These are phyloP conservation scores for Colletotrichum euphorbiae DNA, from an alignment of 2,329 filamentous ascomycete species.

Conservation along the genomic window DNA sequence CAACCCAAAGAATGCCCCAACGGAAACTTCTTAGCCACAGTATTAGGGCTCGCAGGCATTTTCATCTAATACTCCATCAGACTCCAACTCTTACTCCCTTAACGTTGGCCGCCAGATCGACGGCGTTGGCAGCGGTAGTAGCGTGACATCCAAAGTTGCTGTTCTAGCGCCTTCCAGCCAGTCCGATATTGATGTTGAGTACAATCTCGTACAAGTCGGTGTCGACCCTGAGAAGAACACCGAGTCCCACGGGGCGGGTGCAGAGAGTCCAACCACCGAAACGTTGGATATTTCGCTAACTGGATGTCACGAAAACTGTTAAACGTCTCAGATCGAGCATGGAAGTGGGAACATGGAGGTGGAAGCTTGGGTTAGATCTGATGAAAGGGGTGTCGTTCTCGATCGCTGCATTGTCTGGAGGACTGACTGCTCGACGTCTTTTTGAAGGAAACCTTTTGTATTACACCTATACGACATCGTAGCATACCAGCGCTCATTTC, in stretches of 20 bases:
- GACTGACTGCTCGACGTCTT: conserved; percentile 47
- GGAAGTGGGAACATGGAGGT: conserved; percentile 46
- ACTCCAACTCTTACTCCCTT: neutral
- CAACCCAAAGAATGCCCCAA: neutral
- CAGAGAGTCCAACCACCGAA: no score
- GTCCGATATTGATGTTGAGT: conserved; percentile 67
- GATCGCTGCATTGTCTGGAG: conserved; percentile 46
- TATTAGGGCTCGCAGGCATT: neutral
- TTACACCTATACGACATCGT: conserved; percentile 34
- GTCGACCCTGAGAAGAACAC: conserved; percentile 42
- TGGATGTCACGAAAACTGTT: neutral
- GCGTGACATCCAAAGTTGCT: conserved; percentile 71
- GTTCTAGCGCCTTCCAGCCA: conserved; percentile 58
- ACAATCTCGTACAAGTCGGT: conserved; percentile 71
- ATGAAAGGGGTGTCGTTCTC: conserved; percentile 40
- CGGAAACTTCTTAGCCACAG: neutral
- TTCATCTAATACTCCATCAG: conserved; percentile 11
- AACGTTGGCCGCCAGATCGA: conserved; percentile 69
- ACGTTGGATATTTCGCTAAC: no score
- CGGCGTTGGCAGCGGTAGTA: conserved; percentile 71
- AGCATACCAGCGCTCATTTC: no score
- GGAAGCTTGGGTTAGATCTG: conserved; percentile 41
- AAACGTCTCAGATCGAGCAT: conserved; percentile 44
- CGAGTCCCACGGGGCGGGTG: conserved; percentile 38
- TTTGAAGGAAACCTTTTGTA: conserved; percentile 49